Conservation (phyloP, 2,329 filamentous ascomycete genomes). For the Colletotrichum tabaci region DNA sequence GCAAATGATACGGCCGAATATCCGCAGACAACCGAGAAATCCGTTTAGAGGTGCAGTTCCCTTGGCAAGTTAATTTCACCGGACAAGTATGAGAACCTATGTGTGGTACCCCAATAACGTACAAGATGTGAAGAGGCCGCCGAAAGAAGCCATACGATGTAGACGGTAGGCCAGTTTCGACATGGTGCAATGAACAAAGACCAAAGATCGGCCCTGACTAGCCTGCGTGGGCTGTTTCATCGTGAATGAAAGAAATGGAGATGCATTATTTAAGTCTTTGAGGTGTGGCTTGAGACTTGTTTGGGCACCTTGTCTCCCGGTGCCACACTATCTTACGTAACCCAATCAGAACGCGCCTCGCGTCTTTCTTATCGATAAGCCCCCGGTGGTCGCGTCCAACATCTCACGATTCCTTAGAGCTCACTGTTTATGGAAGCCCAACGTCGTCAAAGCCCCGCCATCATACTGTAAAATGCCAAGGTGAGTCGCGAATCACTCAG, state of each 20-base stretch:
- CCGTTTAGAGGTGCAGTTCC: neutral
- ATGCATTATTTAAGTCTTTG: conserved; percentile 17
- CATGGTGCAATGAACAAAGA: conserved; percentile 31
- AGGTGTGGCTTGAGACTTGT: neutral
- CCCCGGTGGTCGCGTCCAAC: conserved; percentile 36
- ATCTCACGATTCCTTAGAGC: conserved; percentile 26
- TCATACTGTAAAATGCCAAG: conserved; percentile 40
- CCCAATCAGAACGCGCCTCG: conserved; percentile 29
- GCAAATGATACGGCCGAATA: neutral
- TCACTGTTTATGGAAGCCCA: conserved; percentile 31
- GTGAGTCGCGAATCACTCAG: conserved; percentile 12
- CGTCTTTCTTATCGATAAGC: conserved; percentile 43
- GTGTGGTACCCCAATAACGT: neutral
- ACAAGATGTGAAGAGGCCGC: conserved; percentile 29
- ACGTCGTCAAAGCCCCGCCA: conserved; percentile 30
- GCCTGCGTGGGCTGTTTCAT: conserved; percentile 39
- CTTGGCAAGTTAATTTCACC: neutral
- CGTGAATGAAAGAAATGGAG: conserved; percentile 37
- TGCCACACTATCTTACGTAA: conserved; percentile 12
- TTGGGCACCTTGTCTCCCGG: neutral
- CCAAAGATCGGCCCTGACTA: conserved; percentile 24
- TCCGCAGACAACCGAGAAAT: neutral
- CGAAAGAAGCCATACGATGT: neutral
- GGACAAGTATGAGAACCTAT: neutral
- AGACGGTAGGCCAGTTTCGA: conserved; percentile 20